Evolutionary conservation across 805 yeast species (phyloP).

Genomic region (Candida dendrica): DNA sequence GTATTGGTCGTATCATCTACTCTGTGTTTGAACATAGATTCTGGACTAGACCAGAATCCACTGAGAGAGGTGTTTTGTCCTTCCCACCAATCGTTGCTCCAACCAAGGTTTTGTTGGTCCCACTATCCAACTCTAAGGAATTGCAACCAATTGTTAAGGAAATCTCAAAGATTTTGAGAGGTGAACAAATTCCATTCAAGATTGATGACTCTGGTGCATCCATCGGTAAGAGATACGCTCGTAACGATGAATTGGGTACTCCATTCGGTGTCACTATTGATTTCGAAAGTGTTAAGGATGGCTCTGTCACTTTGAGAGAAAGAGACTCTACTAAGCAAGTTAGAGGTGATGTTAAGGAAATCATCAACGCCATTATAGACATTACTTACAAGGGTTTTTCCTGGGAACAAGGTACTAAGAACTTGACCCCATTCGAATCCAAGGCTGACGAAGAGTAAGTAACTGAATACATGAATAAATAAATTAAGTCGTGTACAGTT

Average conservation of each 20-base stretch:
- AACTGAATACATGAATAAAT: no score
- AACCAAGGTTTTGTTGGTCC: conserved; percentile 92
- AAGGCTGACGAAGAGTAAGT: conserved; percentile 39
- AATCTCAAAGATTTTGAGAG: conserved; percentile 66
- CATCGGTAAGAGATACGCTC: conserved; percentile 95
- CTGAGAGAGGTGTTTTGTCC: conserved; percentile 82
- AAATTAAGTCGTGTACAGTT: no score
- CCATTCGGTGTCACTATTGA: conserved; percentile 98
- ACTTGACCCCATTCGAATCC: conserved; percentile 65
- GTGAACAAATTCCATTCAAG: conserved; percentile 84
- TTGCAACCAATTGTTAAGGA: conserved; percentile 68
- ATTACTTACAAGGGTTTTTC: conserved; percentile 68
- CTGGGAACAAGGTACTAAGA: conserved; percentile 83
- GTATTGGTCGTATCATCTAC: conserved; percentile 96
- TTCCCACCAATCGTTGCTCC: conserved; percentile 97
- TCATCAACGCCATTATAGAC: conserved; percentile 64
- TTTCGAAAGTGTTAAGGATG: conserved; percentile 84
- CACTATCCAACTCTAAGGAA: conserved; percentile 78
- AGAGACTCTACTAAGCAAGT: conserved; percentile 96
- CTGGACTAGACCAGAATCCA: conserved; percentile 91
- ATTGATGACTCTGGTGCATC: conserved; percentile 96
- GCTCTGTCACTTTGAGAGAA: conserved; percentile 89
- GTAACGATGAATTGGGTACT: conserved; percentile 97
- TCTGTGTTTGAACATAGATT: conserved; percentile 88
- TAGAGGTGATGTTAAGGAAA: conserved; percentile 77